phyloP scores from a whole-genome alignment of 768 basidiomycete species.

The Phaffia tasmanica region DNA sequence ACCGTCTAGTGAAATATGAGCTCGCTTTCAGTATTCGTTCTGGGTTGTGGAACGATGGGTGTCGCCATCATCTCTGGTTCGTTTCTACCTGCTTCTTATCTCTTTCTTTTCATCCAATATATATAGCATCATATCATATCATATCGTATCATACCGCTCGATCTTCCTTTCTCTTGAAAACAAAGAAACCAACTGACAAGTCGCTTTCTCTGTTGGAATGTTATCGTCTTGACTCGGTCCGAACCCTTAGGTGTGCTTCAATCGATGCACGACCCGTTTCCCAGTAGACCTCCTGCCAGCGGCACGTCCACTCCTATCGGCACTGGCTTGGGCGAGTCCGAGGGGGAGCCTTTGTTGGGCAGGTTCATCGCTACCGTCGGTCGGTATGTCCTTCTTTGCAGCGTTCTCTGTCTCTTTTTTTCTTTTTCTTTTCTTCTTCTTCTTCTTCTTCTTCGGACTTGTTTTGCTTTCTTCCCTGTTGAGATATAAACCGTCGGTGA shows the following conservation, averaged over 20 bases:
- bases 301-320: slow-evolving; percentile 15
- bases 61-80: slow-evolving; percentile 82
- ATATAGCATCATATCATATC: too few species aligned
- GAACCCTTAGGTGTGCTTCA: slow-evolving; percentile 19
- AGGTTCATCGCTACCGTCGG: slow-evolving; percentile 76
- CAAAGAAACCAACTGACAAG: neutral
- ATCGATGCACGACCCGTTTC: slow-evolving; percentile 14
- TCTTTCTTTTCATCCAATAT: too few species aligned
- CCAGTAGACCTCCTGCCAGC: slow-evolving; percentile 4
- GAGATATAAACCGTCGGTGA: too few species aligned
- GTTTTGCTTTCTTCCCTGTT: too few species aligned
- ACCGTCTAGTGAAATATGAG: too few species aligned
- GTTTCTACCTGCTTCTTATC: too few species aligned
- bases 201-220: neutral
- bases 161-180: too few species aligned
- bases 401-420: neutral
- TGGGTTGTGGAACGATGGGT: slow-evolving; percentile 98
- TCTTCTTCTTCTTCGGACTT: neutral
- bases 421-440: neutral
- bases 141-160: neutral
- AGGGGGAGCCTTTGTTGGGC: slow-evolving; percentile 2
- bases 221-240: neutral
- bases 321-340: neutral
- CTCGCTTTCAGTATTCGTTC: slow-evolving; percentile 32
- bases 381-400: slow-evolving; percentile 7